A percentile compares a stretch with the other conserved stretches of the same genome.
These are phyloP conservation scores for Durusdinium trenchii DNA, from an alignment of 73 alveolate genomes.

Conservation along the genomic window DNA sequence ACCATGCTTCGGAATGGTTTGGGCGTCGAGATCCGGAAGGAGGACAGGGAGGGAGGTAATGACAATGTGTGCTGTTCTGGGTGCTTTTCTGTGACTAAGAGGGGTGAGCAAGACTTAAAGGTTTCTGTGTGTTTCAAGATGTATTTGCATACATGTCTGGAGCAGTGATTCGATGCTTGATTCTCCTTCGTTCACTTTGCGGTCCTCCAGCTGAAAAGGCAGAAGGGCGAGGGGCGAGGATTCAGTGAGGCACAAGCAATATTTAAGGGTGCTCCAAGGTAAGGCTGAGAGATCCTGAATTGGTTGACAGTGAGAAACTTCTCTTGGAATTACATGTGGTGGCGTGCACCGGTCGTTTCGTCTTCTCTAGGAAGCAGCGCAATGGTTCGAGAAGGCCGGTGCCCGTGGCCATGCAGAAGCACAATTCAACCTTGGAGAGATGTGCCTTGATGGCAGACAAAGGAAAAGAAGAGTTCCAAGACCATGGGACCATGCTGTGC, in stretches of 20 bases:
- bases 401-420: constrained; percentile 78
- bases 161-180: too few species aligned
- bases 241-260: too few species aligned
- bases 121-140: too few species aligned
- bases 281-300: too few species aligned
- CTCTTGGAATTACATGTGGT: neutral
- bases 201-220: neutral
- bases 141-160: too few species aligned
- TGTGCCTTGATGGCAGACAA: neutral
- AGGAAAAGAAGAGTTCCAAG: neutral
- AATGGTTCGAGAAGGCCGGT: constrained; percentile 80
- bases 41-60: too few species aligned
- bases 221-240: neutral
- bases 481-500: neutral
- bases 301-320: too few species aligned
- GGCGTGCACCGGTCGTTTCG: neutral
- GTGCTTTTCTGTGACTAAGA: too few species aligned
- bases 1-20: constrained; percentile 90
- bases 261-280: too few species aligned
- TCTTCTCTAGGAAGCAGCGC: constrained; percentile 61
- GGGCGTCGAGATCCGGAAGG: constrained; percentile 65
- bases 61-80: too few species aligned
- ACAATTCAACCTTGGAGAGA: constrained; percentile 84
- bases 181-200: neutral
- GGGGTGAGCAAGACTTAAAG: too few species aligned